Percentiles rank a stretch among this genome's conserved stretches.
Conservation (phyloP, 495 filamentous ascomycete species). For the Mytilinidion resinicola region DNA sequence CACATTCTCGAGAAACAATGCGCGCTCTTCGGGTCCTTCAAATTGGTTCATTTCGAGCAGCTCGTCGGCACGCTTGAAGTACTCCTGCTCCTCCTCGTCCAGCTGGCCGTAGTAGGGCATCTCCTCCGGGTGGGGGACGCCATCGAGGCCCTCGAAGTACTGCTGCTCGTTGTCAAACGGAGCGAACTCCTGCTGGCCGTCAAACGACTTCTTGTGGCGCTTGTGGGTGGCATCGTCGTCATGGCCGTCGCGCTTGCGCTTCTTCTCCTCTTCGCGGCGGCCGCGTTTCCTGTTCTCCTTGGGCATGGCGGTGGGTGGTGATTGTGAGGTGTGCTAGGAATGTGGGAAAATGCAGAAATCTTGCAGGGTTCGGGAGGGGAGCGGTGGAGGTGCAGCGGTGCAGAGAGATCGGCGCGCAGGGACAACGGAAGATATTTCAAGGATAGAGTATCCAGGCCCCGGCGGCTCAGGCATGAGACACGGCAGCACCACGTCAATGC, state of each 20-base stretch:
- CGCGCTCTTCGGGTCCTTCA: conserved; percentile 64
- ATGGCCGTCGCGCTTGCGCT: conserved; percentile 45
- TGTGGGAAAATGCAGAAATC: neutral
- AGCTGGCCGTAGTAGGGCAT: conserved; percentile 83
- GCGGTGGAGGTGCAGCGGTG: neutral
- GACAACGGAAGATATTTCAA: neutral
- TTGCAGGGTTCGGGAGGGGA: neutral
- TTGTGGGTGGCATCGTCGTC: conserved; percentile 23
- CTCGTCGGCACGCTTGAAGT: conserved; percentile 83
- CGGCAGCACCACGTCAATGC: neutral
- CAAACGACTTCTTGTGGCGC: conserved; percentile 22
- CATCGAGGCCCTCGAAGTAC: conserved; percentile 19
- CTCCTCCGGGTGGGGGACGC: conserved; percentile 31
- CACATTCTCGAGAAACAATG: conserved; percentile 76
- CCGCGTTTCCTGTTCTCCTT: conserved; percentile 63
- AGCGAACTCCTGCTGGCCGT: conserved; percentile 1
- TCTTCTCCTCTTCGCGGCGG: conserved; percentile 53
- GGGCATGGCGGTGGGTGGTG: conserved; percentile 40
- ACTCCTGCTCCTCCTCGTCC: conserved; percentile 83
- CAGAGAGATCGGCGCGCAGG: neutral
- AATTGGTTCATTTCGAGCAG: conserved; percentile 86
- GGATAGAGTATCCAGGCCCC: neutral
- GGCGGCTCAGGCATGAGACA: neutral
- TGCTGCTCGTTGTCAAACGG: conserved; percentile 11
- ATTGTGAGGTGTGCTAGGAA: neutral